Percentiles rank a stretch among this genome's conserved stretches.
Conservation (phyloP, 2,329 filamentous ascomycete species). For the Elsinoe ampelina region DNA sequence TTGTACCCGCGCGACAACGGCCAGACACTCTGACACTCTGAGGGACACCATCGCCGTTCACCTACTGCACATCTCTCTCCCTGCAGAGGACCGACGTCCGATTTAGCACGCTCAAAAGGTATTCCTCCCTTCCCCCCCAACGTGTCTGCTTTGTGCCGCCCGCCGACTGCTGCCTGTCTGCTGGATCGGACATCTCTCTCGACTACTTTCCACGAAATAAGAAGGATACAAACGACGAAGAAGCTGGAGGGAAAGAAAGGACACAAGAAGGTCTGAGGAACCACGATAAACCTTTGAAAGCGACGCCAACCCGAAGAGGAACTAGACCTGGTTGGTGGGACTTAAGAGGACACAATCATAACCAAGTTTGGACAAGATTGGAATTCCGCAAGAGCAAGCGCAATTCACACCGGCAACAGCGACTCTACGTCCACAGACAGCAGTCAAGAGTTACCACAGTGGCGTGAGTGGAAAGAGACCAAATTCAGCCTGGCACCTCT, state of each 20-base stretch:
- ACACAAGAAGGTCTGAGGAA: too few relatives aligned
- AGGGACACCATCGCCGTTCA: background rate
- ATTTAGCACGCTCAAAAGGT: background rate
- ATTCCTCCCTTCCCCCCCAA: background rate
- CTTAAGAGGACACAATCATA: too few relatives aligned
- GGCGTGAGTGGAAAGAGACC: too few relatives aligned
- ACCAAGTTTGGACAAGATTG: too few relatives aligned
- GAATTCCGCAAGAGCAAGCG: too few relatives aligned
- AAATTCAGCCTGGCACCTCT: background rate
- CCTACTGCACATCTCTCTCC: conserved; percentile 1
- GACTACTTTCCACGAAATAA: too few relatives aligned
- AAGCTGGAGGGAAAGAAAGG: background rate
- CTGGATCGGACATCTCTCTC: background rate
- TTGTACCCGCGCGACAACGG: conserved; percentile 13
- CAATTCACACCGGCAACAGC: too few relatives aligned
- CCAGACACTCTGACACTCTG: conserved; percentile 9
- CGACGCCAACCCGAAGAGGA: too few relatives aligned
- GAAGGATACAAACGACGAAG: background rate
- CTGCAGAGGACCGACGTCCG: background rate
- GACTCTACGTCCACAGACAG: too few relatives aligned
- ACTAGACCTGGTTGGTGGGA: too few relatives aligned
- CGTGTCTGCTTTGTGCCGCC: background rate
- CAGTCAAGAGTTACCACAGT: too few relatives aligned
- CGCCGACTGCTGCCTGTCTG: background rate
- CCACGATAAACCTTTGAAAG: too few relatives aligned